A percentile compares a stretch with the other conserved stretches of the same genome.
Evolutionary conservation across 345 rosid genomes (phyloP).

Genomic region (Arabis alpina): DNA sequence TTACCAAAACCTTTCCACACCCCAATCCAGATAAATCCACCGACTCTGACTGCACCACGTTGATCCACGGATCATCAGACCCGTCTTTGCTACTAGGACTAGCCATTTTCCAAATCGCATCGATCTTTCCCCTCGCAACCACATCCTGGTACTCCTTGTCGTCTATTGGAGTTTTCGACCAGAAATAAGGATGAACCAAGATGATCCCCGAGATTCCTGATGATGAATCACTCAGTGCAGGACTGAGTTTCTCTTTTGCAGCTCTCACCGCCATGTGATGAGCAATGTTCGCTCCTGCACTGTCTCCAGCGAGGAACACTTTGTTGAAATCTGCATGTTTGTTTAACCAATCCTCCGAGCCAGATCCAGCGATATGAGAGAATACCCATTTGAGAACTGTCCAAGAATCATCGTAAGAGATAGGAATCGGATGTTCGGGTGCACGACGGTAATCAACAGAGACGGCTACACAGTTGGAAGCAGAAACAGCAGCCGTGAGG

Average conservation of each 20-base stretch:
- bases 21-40: slow-evolving; percentile 44
- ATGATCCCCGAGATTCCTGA: slow-evolving; percentile 48
- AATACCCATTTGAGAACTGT: slow-evolving; percentile 62
- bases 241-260: slow-evolving; percentile 36
- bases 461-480: slow-evolving; percentile 48
- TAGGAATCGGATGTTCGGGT: slow-evolving; percentile 67
- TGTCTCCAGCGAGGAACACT: slow-evolving; percentile 63
- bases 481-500: slow-evolving; percentile 43
- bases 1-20: slow-evolving; percentile 49
- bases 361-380: slow-evolving; percentile 49
- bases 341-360: slow-evolving; percentile 60
- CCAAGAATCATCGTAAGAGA: slow-evolving; percentile 61
- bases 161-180: slow-evolving; percentile 40
- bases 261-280: slow-evolving; percentile 56
- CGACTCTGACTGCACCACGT: slow-evolving; percentile 50
- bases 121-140: slow-evolving; percentile 45
- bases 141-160: slow-evolving; percentile 44
- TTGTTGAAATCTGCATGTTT: slow-evolving; percentile 50
- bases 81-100: slow-evolving; percentile 50
- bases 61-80: slow-evolving; percentile 53
- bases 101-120: slow-evolving; percentile 42
- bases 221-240: not conserved
- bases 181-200: slow-evolving; percentile 62
- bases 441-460: slow-evolving; percentile 63
- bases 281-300: slow-evolving; percentile 69